Evolutionary conservation across 2,329 filamentous ascomycete genomes (phyloP).

Genomic region (Ilyonectria destructans): DNA sequence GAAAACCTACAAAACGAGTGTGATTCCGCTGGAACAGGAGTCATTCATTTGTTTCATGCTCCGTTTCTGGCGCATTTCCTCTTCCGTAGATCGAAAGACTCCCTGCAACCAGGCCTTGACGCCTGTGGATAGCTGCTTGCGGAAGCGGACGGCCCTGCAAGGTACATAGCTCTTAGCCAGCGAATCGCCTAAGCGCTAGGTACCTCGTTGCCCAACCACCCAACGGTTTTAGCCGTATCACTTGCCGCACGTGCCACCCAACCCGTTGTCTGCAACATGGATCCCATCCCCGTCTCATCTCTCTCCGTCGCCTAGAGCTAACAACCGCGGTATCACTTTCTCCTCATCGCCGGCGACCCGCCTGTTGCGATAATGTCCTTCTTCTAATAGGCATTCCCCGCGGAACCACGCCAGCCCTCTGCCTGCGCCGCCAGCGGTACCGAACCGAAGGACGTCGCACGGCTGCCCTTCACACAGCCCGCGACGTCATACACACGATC

Average conservation of each 20-base stretch:
- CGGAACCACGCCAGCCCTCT: conserved; percentile 7
- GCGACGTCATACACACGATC: conserved; percentile 47
- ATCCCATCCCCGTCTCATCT: conserved; percentile 41
- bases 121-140: conserved; percentile 13
- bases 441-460: conserved; percentile 12
- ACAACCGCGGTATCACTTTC: conserved; percentile 34
- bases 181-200: conserved; percentile 33
- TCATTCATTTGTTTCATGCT: background rate
- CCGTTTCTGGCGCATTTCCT: background rate
- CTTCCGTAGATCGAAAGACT: background rate
- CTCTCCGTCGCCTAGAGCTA: conserved; percentile 31
- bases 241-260: conserved; percentile 48
- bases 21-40: background rate
- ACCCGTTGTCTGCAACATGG: conserved; percentile 33
- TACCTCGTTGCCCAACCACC: conserved; percentile 46
- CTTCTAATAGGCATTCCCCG: conserved; percentile 24
- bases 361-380: conserved; percentile 39
- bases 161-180: conserved; percentile 34
- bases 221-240: conserved; percentile 49
- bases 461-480: conserved; percentile 36
- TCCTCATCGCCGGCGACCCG: conserved; percentile 31
- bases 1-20: background rate
- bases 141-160: conserved; percentile 32
- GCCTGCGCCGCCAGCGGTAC: background rate
- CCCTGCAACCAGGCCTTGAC: background rate